phyloP scores from a whole-genome alignment of 2,329 filamentous ascomycete species.

The Fusarium sp. region DNA sequence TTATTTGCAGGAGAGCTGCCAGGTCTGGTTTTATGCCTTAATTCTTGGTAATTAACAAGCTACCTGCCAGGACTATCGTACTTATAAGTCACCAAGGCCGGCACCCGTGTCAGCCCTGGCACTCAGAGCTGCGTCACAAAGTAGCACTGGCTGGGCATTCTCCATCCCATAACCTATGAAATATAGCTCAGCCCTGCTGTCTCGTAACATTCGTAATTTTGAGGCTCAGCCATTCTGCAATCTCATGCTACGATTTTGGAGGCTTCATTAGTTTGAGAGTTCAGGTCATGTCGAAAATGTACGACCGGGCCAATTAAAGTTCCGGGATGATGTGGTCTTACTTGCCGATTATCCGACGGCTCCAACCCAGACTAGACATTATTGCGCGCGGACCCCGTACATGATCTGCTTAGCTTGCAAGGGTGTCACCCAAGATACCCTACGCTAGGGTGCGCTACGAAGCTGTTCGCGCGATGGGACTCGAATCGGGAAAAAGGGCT shows the following conservation, averaged over 20 bases:
- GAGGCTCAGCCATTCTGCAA: background rate
- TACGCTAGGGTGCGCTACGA: background rate
- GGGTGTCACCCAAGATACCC: background rate
- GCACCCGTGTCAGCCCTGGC: background rate
- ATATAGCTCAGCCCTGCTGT: background rate
- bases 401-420: background rate
- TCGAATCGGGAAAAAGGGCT: background rate
- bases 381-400: background rate
- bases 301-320: background rate
- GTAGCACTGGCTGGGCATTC: background rate
- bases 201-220: background rate
- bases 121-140: background rate
- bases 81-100: background rate
- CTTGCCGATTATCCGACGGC: background rate
- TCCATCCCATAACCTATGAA: background rate
- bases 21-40: background rate
- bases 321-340: background rate
- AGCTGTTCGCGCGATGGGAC: background rate
- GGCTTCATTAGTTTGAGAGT: background rate
- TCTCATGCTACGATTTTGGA: background rate
- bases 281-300: background rate
- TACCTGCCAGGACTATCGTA: background rate
- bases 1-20: background rate
- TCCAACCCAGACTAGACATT: background rate
- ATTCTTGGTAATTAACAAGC: background rate